Evolutionary conservation across 805 yeast species (phyloP), one percentile per base, ranked within the genome.

Genomic region (Wickerhamomyces chaumierensis): DNA sequence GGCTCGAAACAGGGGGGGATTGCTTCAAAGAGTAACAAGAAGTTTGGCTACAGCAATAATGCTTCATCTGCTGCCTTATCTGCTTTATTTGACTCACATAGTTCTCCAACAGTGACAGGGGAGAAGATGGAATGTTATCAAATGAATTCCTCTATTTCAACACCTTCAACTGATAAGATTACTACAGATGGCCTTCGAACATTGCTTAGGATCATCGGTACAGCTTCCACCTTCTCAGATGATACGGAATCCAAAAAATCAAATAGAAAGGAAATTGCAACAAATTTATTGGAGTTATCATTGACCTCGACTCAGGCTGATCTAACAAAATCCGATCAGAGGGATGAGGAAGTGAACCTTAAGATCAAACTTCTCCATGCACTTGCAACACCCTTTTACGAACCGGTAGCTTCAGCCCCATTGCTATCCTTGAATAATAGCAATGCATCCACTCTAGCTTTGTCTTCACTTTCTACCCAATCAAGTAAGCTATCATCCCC

Each of bases 371-470:
- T 78, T 4, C 52, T 78, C 13, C 71, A 75, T 52, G 83, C 85
- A 1, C 63, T 79, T 40, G 80, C 87, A 2, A 75, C 81, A 2
- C 85, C 85, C 6, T 75, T 79, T 58, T 47, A 58, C 32, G 58
- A 55, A 27, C 44, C 60, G 3, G 42, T 58, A 9, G 44, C 41
- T 1, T 49, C 47, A 32, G 47, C 55, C 0, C 56, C 57, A 5
- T 43, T 51, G 19, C 43, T 53, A 3, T 47, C 52, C 0, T 27
- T 48, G 45, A 43, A 48, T 44, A 38, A 52, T 42, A 25, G 5
- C 29, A 48, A 51, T 15, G 55, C 48, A 1, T 53, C 64, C 43
- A 40, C 58, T 0, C 20, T 55, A 3, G 65, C 68, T 3, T 40
- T 63, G 23, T 49, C 58, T 8, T 46, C 57, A 4, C 44, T 51